Evolutionary conservation across 2,329 filamentous ascomycete genomes (phyloP), one percentile per base, ranked within the genome.

Genomic region (Berkeleyomyces rouxiae): DNA sequence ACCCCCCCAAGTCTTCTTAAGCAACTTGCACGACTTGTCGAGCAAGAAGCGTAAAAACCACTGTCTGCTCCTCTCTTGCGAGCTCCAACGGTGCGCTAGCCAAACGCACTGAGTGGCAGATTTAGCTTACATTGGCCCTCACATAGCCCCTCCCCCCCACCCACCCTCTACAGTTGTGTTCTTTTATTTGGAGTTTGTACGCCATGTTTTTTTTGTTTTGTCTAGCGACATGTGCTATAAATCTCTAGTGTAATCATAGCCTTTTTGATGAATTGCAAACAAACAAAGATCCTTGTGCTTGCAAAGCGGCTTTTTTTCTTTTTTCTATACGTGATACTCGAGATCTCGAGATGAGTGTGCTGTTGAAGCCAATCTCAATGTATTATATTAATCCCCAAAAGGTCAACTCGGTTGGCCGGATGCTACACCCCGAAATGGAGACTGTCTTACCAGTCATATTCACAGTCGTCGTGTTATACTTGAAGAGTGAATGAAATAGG

Each of bases 81-180:
- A n/a, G 36, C 53, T n/a, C 36, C 16, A 33, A 9, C 7, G 7
- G n/a, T 57, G 16, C 13, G 16, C 33, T 16, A 4, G n/a, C 4
- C 37, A 42, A n/a, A 13, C 33, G 53, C 33, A 74, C 66, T 84
- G 83, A 79, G 82, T 68, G 75, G 76, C 70, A 82, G 82, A 72
- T 83, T 83, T 79, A 70, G 37, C 51, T 44, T 60, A 11, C 33
- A 23, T 40, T 23, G 7, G 7, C 16, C 33, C 23, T 31, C 39
- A 16, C 7, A 23, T 47, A 37, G 33, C 44, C 46, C 46, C 16
- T 13, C 16, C 47, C 47, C 47, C n/a, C 47, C n/a, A n/a, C 7
- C 47, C 10, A 13, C 33, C 47, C 10, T 31, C 47, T 23, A 51
- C 33, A 6, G 36, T 43, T 63, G 44, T 58, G n/a, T 59, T 10